phyloP scores from a whole-genome alignment of 306 rosid genomes.

The Pyrus communis region DNA sequence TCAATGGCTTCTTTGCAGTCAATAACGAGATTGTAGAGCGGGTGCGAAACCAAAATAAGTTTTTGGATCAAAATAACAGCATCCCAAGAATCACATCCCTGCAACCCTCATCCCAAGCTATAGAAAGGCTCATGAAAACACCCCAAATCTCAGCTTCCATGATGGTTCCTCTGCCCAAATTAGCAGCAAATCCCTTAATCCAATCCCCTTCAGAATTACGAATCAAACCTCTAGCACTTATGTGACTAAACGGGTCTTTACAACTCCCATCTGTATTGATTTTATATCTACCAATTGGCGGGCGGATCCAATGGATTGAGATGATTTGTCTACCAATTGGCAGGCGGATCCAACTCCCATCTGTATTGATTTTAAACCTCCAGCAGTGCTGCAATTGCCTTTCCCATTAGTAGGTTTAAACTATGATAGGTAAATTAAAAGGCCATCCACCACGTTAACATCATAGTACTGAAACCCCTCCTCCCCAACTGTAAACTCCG shows the following conservation, averaged over 20 bases:
- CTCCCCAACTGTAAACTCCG: conserved; percentile 42
- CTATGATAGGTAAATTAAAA: conserved; percentile 50
- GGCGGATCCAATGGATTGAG: neutral
- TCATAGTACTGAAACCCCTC: conserved; percentile 39
- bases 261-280: no score
- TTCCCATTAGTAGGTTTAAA: conserved; percentile 41
- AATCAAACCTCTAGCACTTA: no score
- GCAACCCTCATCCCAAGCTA: neutral
- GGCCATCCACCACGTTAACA: conserved; percentile 58
- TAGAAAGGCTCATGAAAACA: neutral
- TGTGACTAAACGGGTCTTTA: no score
- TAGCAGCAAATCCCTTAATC: no score
- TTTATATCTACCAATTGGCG: neutral
- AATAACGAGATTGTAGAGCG: accelerated
- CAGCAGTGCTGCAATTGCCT: conserved; percentile 49
- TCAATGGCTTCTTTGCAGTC: neutral
- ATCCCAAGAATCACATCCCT: neutral
- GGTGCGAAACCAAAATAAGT: neutral
- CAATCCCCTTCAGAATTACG: no score
- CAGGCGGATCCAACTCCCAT: no score
- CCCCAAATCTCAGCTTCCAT: no score
- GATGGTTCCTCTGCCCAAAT: no score
- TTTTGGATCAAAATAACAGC: neutral
- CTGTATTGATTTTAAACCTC: neutral
- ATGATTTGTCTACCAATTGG: no score